Conservation (phyloP, 2,329 filamentous ascomycete genomes). For the Epichloe scottii region DNA sequence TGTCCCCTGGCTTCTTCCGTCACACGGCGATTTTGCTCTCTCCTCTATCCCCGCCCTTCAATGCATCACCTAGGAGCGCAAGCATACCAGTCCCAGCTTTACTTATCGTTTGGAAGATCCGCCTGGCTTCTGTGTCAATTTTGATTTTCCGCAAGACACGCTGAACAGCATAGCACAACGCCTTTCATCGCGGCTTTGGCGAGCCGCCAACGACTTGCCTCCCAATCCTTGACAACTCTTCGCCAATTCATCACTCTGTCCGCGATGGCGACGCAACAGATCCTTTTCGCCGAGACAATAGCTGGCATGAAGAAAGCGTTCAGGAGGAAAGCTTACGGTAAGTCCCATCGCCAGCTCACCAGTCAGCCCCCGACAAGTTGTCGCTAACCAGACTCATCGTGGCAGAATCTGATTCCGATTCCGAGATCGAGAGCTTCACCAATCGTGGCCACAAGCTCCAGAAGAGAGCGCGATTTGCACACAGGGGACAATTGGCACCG, state of each 20-base stretch:
- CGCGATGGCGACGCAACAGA: slow-evolving; percentile 39
- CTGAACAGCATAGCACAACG: background rate
- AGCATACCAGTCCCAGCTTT: background rate
- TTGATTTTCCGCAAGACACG: background rate
- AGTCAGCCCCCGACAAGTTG: background rate
- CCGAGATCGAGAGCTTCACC: slow-evolving; percentile 53
- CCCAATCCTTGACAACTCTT: background rate
- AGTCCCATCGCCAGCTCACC: slow-evolving; percentile 4
- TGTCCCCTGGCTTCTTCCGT: slow-evolving; percentile 1
- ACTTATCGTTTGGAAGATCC: background rate
- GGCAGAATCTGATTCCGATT: slow-evolving; percentile 67
- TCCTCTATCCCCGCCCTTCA: background rate
- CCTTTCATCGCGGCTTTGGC: background rate
- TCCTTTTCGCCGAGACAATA: slow-evolving; percentile 54
- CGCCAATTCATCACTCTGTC: background rate
- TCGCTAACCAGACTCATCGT: slow-evolving; percentile 11
- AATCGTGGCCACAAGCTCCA: slow-evolving; percentile 74
- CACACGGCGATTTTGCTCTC: background rate
- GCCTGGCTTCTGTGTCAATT: background rate
- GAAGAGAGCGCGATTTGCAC: slow-evolving; percentile 59
- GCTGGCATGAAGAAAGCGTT: slow-evolving; percentile 55
- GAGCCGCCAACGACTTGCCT: background rate
- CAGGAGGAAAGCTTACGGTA: slow-evolving; percentile 52
- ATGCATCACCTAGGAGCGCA: background rate
- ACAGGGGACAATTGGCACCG: slow-evolving; percentile 55